These are phyloP conservation scores for Penstemon eatonii DNA, from an alignment of 257 asterid genomes.

Conservation along the genomic window DNA sequence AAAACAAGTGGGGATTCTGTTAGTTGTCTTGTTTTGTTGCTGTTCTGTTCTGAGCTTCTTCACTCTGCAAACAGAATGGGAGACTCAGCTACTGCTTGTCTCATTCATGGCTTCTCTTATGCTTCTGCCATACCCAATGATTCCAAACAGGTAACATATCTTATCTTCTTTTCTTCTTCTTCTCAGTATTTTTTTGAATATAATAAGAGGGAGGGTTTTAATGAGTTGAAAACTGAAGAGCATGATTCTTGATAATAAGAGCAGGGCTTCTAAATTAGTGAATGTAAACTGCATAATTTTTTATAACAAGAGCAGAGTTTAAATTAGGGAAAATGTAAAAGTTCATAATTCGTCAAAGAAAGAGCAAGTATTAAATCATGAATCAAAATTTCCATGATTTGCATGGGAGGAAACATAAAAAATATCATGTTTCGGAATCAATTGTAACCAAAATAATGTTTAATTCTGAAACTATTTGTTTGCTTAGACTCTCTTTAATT, in stretches of 20 bases:
- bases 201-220: neutral
- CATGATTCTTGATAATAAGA: neutral
- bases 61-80: conserved; percentile 48
- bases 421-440: too few species aligned
- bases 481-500: too few species aligned
- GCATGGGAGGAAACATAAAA: too few species aligned
- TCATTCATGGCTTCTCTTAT: conserved; percentile 74
- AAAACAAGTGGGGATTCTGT: conserved; percentile 24
- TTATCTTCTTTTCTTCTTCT: neutral
- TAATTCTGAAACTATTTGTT: too few species aligned
- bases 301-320: too few species aligned
- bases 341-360: too few species aligned
- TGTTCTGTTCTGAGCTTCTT: conserved; percentile 18
- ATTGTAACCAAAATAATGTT: too few species aligned
- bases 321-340: too few species aligned
- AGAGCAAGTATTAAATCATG: too few species aligned
- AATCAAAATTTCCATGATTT: too few species aligned
- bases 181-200: neutral
- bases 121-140: conserved; percentile 68
- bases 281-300: too few species aligned
- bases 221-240: conserved; percentile 1
- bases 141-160: conserved; percentile 53
- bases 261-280: neutral
- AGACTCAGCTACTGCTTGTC: conserved; percentile 59
- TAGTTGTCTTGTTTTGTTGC: conserved; percentile 11